Percentiles rank a stretch among this genome's conserved stretches.
Conservation (phyloP, 2,329 filamentous ascomycete species). For the Fusarium burgessii region DNA sequence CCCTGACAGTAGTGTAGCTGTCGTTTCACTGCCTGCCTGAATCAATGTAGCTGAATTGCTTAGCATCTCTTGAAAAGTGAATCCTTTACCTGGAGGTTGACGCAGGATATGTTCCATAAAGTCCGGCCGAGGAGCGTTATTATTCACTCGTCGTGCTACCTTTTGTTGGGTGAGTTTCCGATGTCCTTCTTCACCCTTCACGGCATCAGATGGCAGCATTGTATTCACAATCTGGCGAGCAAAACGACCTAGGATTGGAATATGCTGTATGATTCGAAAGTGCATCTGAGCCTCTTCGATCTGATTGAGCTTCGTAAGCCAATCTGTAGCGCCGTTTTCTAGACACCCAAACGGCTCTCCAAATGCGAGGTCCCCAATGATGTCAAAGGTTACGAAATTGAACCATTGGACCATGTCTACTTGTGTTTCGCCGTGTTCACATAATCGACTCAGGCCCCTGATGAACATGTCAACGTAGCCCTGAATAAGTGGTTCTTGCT, state of each 20-base stretch:
- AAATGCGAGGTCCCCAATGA: conserved; percentile 22
- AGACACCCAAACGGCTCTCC: conserved; percentile 25
- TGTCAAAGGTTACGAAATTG: too few species aligned
- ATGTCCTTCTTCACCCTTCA: conserved; percentile 20
- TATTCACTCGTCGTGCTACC: conserved; percentile 23
- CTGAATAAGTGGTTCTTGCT: conserved; percentile 19
- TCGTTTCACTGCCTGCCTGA: conserved; percentile 27
- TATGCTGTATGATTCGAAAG: conserved; percentile 29
- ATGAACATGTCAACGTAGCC: conserved; percentile 18
- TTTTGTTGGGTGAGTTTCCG: conserved; percentile 25
- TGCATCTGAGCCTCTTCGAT: conserved; percentile 29
- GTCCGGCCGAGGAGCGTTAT: conserved; percentile 21
- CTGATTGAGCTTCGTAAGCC: conserved; percentile 28
- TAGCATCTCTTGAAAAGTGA: conserved; percentile 21
- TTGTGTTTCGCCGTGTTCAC: conserved; percentile 7
- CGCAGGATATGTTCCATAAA: conserved; percentile 23
- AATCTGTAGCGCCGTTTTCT: conserved; percentile 18
- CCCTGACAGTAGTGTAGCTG: conserved; percentile 25
- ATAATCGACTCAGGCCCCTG: background rate
- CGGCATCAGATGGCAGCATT: conserved; percentile 23
- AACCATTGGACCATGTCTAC: conserved; percentile 27
- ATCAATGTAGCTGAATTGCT: conserved; percentile 25
- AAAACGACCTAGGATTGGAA: conserved; percentile 20
- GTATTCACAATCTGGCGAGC: conserved; percentile 27
- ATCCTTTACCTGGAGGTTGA: conserved; percentile 14